Percentiles rank a stretch among this genome's conserved stretches.
phyloP scores from a whole-genome alignment of 129 eudicot species.

The Glebionis coronaria region DNA sequence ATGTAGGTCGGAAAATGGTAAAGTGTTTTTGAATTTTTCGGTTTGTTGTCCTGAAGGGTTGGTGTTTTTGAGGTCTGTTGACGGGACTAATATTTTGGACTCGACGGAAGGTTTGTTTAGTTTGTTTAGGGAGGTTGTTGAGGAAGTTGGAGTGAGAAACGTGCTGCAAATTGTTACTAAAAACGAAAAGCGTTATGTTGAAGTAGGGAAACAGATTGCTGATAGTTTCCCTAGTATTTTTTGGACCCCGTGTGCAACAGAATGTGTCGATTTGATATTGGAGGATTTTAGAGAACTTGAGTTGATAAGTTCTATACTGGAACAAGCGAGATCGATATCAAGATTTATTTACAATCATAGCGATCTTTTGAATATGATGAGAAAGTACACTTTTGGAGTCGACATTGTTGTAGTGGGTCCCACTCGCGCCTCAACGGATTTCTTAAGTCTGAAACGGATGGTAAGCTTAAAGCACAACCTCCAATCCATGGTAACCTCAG shows the following conservation, averaged over 20 bases:
- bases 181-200: constrained; percentile 52
- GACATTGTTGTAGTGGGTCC: constrained; percentile 70
- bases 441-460: constrained; percentile 72
- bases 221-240: constrained; percentile 62
- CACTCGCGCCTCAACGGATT: constrained; percentile 55
- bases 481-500: constrained; percentile 85
- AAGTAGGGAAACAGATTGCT: constrained; percentile 56
- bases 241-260: constrained; percentile 93
- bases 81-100: constrained; percentile 44
- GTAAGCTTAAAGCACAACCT: constrained; percentile 66
- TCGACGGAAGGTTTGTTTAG: constrained; percentile 50
- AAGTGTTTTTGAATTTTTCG: constrained; percentile 49
- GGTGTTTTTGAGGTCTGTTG: constrained; percentile 70
- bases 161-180: constrained; percentile 79
- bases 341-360: constrained; percentile 72
- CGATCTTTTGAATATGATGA: constrained; percentile 75
- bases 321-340: constrained; percentile 74
- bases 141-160: constrained; percentile 77
- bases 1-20: constrained; percentile 53
- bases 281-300: constrained; percentile 69
- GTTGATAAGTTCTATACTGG: constrained; percentile 57
- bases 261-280: constrained; percentile 68
- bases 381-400: constrained; percentile 74
- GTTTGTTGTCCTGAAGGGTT: constrained; percentile 74
- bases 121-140: constrained; percentile 71